Conservation (phyloP, 1,284 basidiomycete species). For the Irpex sp. region DNA sequence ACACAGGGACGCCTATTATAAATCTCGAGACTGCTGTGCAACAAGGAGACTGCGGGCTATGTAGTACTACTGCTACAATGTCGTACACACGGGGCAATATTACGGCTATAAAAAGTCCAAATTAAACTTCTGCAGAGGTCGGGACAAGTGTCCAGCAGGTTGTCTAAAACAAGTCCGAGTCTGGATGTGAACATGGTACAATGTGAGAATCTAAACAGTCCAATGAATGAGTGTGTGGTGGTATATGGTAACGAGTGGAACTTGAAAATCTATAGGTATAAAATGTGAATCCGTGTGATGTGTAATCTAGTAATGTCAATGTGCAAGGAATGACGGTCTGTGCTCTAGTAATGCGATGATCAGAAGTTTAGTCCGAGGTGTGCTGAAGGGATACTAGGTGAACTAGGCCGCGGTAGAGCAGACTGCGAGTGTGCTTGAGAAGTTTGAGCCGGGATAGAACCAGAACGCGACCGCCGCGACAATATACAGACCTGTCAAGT, state of each 20-base stretch:
- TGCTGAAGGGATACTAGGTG: background rate
- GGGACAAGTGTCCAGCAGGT: constrained; percentile 1
- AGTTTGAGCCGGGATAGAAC: constrained; percentile 54
- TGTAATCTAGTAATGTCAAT: background rate
- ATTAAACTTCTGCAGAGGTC: background rate
- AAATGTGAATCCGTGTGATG: background rate
- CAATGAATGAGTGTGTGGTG: background rate
- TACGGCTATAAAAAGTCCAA: background rate
- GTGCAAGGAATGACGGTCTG: background rate
- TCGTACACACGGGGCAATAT: background rate
- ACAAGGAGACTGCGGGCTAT: background rate
- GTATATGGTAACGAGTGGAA: background rate
- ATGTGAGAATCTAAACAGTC: background rate
- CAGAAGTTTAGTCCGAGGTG: background rate
- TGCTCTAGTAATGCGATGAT: background rate
- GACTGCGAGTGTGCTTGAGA: constrained; percentile 33
- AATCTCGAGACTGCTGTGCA: background rate
- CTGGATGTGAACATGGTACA: background rate
- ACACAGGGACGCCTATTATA: background rate
- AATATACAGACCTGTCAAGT: constrained; percentile 49
- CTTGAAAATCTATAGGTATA: background rate
- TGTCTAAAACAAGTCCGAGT: background rate
- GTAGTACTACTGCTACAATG: background rate
- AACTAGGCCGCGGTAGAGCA: constrained; percentile 17
- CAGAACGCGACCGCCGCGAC: constrained; percentile 67